phyloP scores from a whole-genome alignment of 345 rosid species.

The Limnanthes douglasii region DNA sequence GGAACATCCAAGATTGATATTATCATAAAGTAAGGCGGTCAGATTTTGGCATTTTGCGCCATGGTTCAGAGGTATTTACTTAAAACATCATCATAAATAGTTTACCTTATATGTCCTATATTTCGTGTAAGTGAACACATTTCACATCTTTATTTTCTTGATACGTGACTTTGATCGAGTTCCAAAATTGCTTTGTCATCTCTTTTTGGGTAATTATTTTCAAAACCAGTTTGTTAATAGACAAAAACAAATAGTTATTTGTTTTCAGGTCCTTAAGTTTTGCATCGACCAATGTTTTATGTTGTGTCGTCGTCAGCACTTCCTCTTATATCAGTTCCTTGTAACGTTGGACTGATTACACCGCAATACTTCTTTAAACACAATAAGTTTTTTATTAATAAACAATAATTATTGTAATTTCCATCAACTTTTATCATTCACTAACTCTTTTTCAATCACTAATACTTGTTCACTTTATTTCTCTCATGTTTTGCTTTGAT shows the following conservation, averaged over 20 bases:
- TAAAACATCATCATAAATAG: not conserved
- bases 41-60: too few relatives aligned
- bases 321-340: not conserved
- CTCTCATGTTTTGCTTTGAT: not conserved
- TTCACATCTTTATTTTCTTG: not conserved
- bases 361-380: not conserved
- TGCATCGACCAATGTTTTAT: not conserved
- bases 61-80: too few relatives aligned
- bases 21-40: too few relatives aligned
- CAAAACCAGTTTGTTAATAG: not conserved
- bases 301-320: not conserved
- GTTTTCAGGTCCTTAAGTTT: not conserved
- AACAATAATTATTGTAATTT: constrained; percentile 1
- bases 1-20: too few relatives aligned
- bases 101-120: not conserved
- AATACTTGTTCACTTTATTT: not conserved
- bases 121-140: not conserved
- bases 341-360: not conserved
- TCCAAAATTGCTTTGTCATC: not conserved
- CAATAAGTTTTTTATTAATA: constrained; percentile 1
- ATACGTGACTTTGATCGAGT: too few relatives aligned
- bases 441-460: too few relatives aligned
- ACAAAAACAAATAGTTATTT: not conserved
- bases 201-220: not conserved
- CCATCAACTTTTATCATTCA: not conserved